phyloP scores from a whole-genome alignment of 106 monocot genomes.

The Agapanthus africanus region DNA sequence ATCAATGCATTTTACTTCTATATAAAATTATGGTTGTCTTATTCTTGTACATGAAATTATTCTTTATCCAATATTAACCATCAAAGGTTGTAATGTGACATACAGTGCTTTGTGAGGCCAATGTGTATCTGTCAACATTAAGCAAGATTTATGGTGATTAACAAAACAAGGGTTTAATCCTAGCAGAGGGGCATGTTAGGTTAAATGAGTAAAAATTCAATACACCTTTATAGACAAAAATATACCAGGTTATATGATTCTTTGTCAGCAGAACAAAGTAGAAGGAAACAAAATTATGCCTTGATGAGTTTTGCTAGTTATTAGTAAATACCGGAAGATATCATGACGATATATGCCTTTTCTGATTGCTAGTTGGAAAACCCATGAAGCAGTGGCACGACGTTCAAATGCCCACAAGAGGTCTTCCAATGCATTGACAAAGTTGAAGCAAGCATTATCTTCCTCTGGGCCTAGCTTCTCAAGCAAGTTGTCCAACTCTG shows the following conservation, averaged over 20 bases:
- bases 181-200: background rate
- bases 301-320: background rate
- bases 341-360: conserved; percentile 64
- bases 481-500: conserved; percentile 58
- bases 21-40: background rate
- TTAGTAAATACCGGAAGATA: conserved; percentile 58
- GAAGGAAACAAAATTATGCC: background rate
- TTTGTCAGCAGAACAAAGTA: background rate
- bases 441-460: conserved; percentile 89
- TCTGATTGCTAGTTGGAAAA: conserved; percentile 85
- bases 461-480: conserved; percentile 45
- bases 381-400: conserved; percentile 83
- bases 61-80: background rate
- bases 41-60: background rate
- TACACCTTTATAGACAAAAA: background rate
- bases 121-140: too few species aligned
- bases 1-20: background rate
- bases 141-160: background rate
- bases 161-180: background rate
- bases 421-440: conserved; percentile 88
- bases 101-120: background rate
- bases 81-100: background rate
- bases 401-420: conserved; percentile 95
- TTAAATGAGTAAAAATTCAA: background rate
- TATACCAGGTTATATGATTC: background rate